phyloP scores from a whole-genome alignment of 495 filamentous ascomycete genomes.

The Peziza echinospora region DNA sequence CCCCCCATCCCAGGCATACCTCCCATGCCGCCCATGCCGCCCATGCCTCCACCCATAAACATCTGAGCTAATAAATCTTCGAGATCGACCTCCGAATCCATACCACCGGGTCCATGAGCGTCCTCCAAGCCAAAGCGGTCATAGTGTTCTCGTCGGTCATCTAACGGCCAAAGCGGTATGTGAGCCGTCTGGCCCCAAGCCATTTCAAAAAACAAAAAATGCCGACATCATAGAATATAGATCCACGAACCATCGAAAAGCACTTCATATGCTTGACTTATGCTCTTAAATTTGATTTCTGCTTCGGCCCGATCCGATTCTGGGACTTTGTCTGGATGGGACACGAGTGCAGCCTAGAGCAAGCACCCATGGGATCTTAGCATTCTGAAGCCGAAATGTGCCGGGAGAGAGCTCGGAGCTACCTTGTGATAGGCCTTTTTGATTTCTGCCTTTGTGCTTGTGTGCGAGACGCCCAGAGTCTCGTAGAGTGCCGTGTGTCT shows the following conservation, averaged over 20 bases:
- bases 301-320: constrained; percentile 64
- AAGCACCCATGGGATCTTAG: neutral
- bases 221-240: neutral
- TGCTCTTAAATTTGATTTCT: constrained; percentile 72
- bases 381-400: too few species aligned
- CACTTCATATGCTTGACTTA: constrained; percentile 91
- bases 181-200: constrained; percentile 2
- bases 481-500: constrained; percentile 41
- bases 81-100: constrained; percentile 52
- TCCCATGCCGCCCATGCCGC: constrained; percentile 32
- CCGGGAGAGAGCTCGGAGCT: constrained; percentile 6
- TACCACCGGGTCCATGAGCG: constrained; percentile 37
- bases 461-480: constrained; percentile 50
- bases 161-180: too few species aligned
- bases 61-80: constrained; percentile 84
- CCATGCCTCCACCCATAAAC: constrained; percentile 59
- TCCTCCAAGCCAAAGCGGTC: constrained; percentile 87
- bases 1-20: constrained; percentile 27
- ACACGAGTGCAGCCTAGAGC: constrained; percentile 55
- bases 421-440: constrained; percentile 98
- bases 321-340: constrained; percentile 90
- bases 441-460: constrained; percentile 60
- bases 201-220: neutral
- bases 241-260: constrained; percentile 76
- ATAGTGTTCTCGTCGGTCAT: constrained; percentile 76